phyloP scores from a whole-genome alignment of 352 stramenopile species.

The Pythium rhizo-oryzae region DNA sequence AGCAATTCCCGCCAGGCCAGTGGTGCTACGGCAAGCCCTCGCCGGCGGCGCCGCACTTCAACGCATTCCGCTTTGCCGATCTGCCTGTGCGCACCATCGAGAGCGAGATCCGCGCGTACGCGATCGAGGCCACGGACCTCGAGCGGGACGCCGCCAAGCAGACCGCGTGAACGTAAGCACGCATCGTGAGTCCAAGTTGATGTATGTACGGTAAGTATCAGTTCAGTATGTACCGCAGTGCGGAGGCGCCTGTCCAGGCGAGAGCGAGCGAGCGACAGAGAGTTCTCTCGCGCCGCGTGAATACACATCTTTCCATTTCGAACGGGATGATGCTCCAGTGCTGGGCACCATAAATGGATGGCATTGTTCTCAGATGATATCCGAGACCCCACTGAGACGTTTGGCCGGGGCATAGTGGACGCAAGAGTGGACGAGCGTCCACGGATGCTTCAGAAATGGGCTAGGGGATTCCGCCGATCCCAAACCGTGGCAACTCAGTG shows the following conservation, averaged over 20 bases:
- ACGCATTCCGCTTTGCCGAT: conserved; percentile 25
- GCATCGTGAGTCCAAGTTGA: too few species aligned
- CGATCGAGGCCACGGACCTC: conserved; percentile 27
- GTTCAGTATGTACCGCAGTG: too few species aligned
- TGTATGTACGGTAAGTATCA: too few species aligned
- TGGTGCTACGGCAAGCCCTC: conserved; percentile 54
- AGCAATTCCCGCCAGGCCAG: conserved; percentile 44
- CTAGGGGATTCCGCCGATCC: conserved; percentile 3
- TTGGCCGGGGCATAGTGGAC: conserved; percentile 11
- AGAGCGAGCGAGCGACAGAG: too few species aligned
- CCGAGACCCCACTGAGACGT: conserved; percentile 2
- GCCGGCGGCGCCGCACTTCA: conserved; percentile 34
- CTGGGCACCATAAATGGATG: background rate
- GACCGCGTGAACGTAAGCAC: too few species aligned
- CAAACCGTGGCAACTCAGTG: conserved; percentile 4
- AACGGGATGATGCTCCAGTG: background rate
- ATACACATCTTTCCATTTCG: too few species aligned
- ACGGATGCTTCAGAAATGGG: background rate
- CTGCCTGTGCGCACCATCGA: conserved; percentile 20
- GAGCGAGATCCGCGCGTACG: conserved; percentile 28
- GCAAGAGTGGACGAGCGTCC: conserved; percentile 23
- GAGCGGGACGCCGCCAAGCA: background rate
- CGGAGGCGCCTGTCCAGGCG: background rate
- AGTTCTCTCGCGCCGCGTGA: too few species aligned
- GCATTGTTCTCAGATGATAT: background rate